Conservation (phyloP, 2,329 filamentous ascomycete genomes). For the Claviceps purpurea region DNA sequence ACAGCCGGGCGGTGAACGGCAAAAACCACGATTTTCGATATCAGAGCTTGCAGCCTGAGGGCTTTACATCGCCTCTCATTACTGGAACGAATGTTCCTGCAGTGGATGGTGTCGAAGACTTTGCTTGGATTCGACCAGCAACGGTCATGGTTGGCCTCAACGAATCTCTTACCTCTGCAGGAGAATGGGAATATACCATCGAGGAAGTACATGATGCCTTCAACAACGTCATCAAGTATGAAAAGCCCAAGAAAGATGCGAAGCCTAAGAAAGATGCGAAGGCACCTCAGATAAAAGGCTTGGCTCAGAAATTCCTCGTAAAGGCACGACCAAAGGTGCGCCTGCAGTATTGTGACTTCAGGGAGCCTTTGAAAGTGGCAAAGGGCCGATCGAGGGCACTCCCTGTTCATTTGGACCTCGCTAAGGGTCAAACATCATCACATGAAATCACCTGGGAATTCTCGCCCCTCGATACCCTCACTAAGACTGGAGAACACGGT, state of each 20-base stretch:
- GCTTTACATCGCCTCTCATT: conserved; percentile 65
- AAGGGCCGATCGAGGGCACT: conserved; percentile 56
- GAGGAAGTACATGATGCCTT: conserved; percentile 87
- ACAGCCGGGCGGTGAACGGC: conserved; percentile 76
- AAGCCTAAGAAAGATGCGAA: conserved; percentile 55
- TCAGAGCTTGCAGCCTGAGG: conserved; percentile 85
- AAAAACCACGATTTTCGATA: conserved; percentile 77
- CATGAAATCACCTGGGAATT: conserved; percentile 74
- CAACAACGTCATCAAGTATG: conserved; percentile 74
- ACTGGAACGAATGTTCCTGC: conserved; percentile 46
- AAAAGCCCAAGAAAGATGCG: conserved; percentile 49
- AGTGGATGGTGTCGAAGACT: conserved; percentile 49
- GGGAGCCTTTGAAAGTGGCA: conserved; percentile 70
- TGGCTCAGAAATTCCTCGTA: conserved; percentile 69
- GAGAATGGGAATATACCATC: conserved; percentile 79
- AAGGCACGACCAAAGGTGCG: conserved; percentile 70
- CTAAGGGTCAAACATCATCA: conserved; percentile 44
- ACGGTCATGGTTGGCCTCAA: conserved; percentile 73
- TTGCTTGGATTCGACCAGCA: conserved; percentile 68
- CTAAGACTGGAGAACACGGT: conserved; percentile 56
- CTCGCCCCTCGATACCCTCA: conserved; percentile 57
- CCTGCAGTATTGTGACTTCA: conserved; percentile 62
- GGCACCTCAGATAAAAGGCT: conserved; percentile 43
- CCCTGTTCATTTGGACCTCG: conserved; percentile 56
- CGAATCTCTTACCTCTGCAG: conserved; percentile 69